Evolutionary conservation across 2,329 filamentous ascomycete genomes (phyloP).

Genomic region (Ophiostoma australiae): DNA sequence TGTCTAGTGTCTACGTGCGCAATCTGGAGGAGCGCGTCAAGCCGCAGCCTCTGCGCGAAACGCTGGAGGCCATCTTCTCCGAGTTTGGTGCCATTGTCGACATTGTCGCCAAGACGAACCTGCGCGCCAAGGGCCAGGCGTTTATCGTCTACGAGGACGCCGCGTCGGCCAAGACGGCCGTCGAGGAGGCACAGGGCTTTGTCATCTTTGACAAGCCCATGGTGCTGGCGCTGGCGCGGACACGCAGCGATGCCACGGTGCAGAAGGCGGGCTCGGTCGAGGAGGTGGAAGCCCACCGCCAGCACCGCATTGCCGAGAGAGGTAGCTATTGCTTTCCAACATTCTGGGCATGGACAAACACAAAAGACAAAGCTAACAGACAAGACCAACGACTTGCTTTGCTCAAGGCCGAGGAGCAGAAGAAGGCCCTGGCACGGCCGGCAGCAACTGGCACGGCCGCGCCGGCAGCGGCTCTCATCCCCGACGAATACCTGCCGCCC

Average conservation of each 20-base stretch:
- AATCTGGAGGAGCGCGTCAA: slow-evolving; percentile 94
- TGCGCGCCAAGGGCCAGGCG: slow-evolving; percentile 91
- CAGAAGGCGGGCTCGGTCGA: slow-evolving; percentile 65
- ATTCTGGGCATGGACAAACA: background rate
- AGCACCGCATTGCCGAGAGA: slow-evolving; percentile 79
- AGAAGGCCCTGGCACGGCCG: slow-evolving; percentile 32
- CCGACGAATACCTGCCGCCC: slow-evolving; percentile 95
- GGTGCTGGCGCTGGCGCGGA: slow-evolving; percentile 74
- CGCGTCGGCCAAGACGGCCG: slow-evolving; percentile 73
- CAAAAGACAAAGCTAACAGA: background rate
- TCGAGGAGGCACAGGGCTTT: slow-evolving; percentile 88
- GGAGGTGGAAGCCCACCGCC: slow-evolving; percentile 84
- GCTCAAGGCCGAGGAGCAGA: slow-evolving; percentile 72
- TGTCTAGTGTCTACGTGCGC: slow-evolving; percentile 59
- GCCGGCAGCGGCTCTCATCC: slow-evolving; percentile 53
- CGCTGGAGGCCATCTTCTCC: slow-evolving; percentile 72
- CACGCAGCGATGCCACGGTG: slow-evolving; percentile 82
- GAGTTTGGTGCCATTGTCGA: slow-evolving; percentile 81
- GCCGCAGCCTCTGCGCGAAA: slow-evolving; percentile 66
- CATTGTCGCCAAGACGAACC: slow-evolving; percentile 67
- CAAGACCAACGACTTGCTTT: slow-evolving; percentile 74
- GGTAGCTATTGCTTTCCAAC: slow-evolving; percentile 46
- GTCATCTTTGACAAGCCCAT: slow-evolving; percentile 90
- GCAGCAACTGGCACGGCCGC: background rate
- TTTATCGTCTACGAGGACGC: slow-evolving; percentile 84